phyloP scores from a whole-genome alignment of 257 asterid genomes.

The Solanum commersonii region DNA sequence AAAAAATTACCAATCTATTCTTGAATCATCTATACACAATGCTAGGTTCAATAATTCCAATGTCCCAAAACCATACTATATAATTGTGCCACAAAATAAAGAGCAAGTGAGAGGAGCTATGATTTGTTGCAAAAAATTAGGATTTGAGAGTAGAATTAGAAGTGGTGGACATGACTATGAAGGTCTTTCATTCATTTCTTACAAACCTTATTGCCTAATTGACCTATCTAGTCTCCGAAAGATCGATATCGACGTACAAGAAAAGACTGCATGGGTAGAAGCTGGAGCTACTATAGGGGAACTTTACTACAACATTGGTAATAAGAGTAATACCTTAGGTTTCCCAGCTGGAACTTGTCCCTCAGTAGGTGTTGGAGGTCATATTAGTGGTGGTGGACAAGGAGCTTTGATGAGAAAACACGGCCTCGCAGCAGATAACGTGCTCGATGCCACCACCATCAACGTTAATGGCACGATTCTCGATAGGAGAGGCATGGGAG shows the following conservation, averaged over 20 bases:
- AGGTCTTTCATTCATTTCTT: conserved; percentile 36
- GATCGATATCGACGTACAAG: conserved; percentile 17
- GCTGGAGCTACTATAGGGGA: conserved; percentile 53
- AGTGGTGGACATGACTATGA: conserved; percentile 66
- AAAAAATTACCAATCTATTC: conserved; percentile 13
- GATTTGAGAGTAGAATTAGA: conserved; percentile 26
- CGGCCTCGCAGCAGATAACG: conserved; percentile 41
- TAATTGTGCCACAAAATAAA: conserved; percentile 28
- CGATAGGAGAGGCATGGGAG: conserved; percentile 48
- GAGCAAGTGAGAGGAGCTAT: conserved; percentile 28
- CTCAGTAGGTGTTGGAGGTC: conserved; percentile 52
- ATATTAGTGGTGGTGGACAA: conserved; percentile 51
- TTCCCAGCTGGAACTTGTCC: conserved; percentile 54
- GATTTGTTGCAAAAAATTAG: conserved; percentile 20
- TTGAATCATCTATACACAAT: conserved; percentile 35
- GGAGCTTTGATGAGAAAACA: conserved; percentile 39
- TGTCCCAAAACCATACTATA: conserved; percentile 19
- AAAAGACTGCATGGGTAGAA: conserved; percentile 45
- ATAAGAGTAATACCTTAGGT: conserved; percentile 20
- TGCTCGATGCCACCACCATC: conserved; percentile 31
- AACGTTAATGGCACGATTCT: conserved; percentile 26
- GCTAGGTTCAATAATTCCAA: conserved; percentile 40
- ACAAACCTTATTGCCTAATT: conserved; percentile 22
- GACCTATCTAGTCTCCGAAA: conserved; percentile 32
- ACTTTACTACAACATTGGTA: conserved; percentile 31